These are phyloP conservation scores for Paraphoma chrysanthemicola DNA, from an alignment of 2,329 filamentous ascomycete genomes.

Conservation along the genomic window DNA sequence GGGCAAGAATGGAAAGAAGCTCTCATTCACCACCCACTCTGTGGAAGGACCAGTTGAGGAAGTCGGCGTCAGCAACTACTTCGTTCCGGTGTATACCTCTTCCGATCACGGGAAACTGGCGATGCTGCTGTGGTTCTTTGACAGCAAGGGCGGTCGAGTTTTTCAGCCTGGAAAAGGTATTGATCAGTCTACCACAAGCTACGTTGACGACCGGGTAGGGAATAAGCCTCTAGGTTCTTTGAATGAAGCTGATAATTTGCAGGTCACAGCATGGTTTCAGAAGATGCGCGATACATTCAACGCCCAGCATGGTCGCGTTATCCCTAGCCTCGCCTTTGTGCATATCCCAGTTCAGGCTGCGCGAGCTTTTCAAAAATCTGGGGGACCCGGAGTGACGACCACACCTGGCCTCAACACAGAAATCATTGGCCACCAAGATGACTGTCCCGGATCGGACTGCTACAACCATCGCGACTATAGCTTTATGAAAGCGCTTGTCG, in stretches of 20 bases:
- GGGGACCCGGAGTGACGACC: constrained; percentile 54
- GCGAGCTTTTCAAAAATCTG: constrained; percentile 51
- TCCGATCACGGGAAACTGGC: constrained; percentile 42
- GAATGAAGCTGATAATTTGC: neutral
- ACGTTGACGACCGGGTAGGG: constrained; percentile 32
- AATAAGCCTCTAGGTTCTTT: neutral
- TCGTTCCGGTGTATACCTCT: constrained; percentile 57
- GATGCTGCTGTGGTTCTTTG: constrained; percentile 76
- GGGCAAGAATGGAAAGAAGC: constrained; percentile 55
- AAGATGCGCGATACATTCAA: constrained; percentile 20
- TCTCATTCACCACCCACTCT: constrained; percentile 52
- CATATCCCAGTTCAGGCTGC: constrained; percentile 56
- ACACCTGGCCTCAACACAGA: constrained; percentile 50
- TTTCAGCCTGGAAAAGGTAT: constrained; percentile 21
- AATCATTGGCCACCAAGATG: constrained; percentile 30
- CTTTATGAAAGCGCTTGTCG: constrained; percentile 68
- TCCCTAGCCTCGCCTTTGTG: constrained; percentile 63
- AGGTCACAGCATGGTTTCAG: constrained; percentile 40
- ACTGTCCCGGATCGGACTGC: constrained; percentile 23
- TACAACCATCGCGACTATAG: constrained; percentile 59
- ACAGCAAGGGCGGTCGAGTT: constrained; percentile 49
- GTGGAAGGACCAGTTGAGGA: constrained; percentile 47
- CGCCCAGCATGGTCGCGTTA: constrained; percentile 36
- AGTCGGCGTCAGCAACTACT: constrained; percentile 59
- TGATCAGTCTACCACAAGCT: constrained; percentile 17